Percentiles rank a stretch among this genome's conserved stretches.
These are phyloP conservation scores for Rhizopogon roseolus DNA, from an alignment of 768 basidiomycete genomes.

Conservation along the genomic window DNA sequence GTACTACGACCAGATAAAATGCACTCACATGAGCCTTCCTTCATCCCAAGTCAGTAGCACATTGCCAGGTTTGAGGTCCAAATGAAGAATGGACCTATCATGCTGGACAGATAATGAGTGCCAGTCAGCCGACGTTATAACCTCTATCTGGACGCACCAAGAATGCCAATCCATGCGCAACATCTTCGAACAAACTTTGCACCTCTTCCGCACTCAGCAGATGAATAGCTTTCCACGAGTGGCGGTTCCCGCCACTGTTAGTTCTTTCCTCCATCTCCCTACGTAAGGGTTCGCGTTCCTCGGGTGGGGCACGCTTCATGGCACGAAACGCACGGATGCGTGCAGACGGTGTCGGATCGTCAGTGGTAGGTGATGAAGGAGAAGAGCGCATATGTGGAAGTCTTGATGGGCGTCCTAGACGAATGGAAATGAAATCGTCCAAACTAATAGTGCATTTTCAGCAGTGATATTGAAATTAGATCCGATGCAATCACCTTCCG, in stretches of 20 bases:
- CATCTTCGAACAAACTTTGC: slow-evolving; percentile 73
- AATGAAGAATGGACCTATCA: slow-evolving; percentile 79
- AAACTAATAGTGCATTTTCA: slow-evolving; percentile 36
- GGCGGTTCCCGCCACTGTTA: slow-evolving; percentile 16
- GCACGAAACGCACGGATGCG: slow-evolving; percentile 75
- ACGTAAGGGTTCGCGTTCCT: slow-evolving; percentile 59
- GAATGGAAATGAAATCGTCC: slow-evolving; percentile 82
- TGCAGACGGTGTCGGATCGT: slow-evolving; percentile 55
- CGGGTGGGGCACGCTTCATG: slow-evolving; percentile 58
- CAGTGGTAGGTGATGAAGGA: slow-evolving; percentile 24
- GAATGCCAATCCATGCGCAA: slow-evolving; percentile 83
- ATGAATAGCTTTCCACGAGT: slow-evolving; percentile 72
- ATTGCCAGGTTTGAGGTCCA: slow-evolving; percentile 93
- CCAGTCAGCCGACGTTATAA: background rate
- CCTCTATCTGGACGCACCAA: slow-evolving; percentile 46
- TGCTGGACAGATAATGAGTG: slow-evolving; percentile 43
- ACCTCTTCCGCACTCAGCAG: slow-evolving; percentile 83
- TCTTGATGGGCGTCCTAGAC: slow-evolving; percentile 55
- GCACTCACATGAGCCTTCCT: slow-evolving; percentile 67
- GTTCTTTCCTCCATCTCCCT: slow-evolving; percentile 38
- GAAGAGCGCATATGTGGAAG: slow-evolving; percentile 37
- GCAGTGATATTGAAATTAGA: background rate
- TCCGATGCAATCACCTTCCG: slow-evolving; percentile 43
- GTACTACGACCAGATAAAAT: background rate
- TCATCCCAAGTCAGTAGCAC: slow-evolving; percentile 92